phyloP scores from a whole-genome alignment of 1,284 basidiomycete genomes.

The Termitomyces sp. region DNA sequence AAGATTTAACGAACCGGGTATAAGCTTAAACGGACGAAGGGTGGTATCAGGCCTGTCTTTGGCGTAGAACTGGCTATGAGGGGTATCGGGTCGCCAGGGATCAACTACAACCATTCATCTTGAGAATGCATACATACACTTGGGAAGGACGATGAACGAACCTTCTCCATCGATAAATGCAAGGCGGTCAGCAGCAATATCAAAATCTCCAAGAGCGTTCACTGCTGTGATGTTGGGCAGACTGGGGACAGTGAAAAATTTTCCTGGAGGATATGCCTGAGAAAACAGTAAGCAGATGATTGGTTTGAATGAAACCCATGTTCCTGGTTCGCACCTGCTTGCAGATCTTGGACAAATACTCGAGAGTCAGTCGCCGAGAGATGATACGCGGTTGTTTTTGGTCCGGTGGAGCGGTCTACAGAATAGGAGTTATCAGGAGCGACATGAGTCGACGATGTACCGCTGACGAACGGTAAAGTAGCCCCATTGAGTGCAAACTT shows the following conservation, averaged over 20 bases:
- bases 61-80: constrained; percentile 75
- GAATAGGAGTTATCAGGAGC: constrained; percentile 16
- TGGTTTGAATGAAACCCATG: neutral
- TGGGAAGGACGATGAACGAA: constrained; percentile 23
- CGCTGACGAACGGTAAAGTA: constrained; percentile 64
- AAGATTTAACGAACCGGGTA: constrained; percentile 56
- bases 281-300: neutral
- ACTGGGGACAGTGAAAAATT: constrained; percentile 66
- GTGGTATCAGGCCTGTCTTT: constrained; percentile 66
- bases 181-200: constrained; percentile 68
- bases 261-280: constrained; percentile 79
- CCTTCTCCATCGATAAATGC: constrained; percentile 87
- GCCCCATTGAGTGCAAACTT: constrained; percentile 93
- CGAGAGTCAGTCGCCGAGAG: constrained; percentile 69
- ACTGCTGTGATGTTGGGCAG: constrained; percentile 78
- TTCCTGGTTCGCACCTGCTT: constrained; percentile 42
- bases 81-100: constrained; percentile 87
- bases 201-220: constrained; percentile 75
- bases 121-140: neutral
- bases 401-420: constrained; percentile 65
- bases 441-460: neutral
- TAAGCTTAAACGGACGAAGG: constrained; percentile 80
- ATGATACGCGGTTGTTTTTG: constrained; percentile 64
- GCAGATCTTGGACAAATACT: constrained; percentile 80
- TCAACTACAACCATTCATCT: constrained; percentile 51